Evolutionary conservation across 768 basidiomycete species (phyloP).

Genomic region (button mushroom (Agaricus bisporus)): DNA sequence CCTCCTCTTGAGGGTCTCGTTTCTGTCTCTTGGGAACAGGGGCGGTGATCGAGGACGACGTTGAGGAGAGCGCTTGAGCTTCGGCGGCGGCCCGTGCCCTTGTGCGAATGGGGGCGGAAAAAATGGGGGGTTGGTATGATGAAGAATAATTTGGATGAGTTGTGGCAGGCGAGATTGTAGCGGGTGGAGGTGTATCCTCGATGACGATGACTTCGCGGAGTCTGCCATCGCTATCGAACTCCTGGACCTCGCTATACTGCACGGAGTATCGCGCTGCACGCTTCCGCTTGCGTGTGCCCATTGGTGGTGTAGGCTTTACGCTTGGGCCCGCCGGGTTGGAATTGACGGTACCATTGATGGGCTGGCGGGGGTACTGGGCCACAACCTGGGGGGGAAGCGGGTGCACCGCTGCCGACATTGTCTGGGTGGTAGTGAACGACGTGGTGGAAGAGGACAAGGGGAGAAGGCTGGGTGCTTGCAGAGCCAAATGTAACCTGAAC

Average conservation of each 20-base stretch:
- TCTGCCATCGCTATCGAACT: conserved; percentile 72
- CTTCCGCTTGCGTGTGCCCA: conserved; percentile 76
- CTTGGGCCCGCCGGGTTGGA: conserved; percentile 46
- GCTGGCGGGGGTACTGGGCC: conserved; percentile 60
- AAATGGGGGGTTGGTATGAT: conserved; percentile 74
- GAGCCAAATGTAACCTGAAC: conserved; percentile 35
- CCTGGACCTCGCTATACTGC: conserved; percentile 84
- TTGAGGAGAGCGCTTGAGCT: conserved; percentile 69
- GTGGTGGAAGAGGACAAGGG: conserved; percentile 39
- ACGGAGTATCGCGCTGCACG: conserved; percentile 76
- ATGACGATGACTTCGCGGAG: conserved; percentile 88
- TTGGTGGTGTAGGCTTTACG: conserved; percentile 65
- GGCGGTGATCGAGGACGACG: conserved; percentile 58
- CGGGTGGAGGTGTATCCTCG: conserved; percentile 85
- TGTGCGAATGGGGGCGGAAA: conserved; percentile 73
- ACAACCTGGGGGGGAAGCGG: conserved; percentile 55
- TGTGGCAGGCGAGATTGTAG: conserved; percentile 71
- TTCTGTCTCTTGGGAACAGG: conserved; percentile 83
- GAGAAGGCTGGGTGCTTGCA: conserved; percentile 29
- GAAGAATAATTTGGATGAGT: conserved; percentile 69
- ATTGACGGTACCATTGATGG: conserved; percentile 37
- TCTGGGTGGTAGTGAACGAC: conserved; percentile 41
- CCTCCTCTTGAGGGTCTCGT: conserved; percentile 69
- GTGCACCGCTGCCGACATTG: conserved; percentile 73
- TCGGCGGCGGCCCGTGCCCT: conserved; percentile 84